phyloP scores from a whole-genome alignment of 306 rosid genomes.

The Nissolia schottii region DNA sequence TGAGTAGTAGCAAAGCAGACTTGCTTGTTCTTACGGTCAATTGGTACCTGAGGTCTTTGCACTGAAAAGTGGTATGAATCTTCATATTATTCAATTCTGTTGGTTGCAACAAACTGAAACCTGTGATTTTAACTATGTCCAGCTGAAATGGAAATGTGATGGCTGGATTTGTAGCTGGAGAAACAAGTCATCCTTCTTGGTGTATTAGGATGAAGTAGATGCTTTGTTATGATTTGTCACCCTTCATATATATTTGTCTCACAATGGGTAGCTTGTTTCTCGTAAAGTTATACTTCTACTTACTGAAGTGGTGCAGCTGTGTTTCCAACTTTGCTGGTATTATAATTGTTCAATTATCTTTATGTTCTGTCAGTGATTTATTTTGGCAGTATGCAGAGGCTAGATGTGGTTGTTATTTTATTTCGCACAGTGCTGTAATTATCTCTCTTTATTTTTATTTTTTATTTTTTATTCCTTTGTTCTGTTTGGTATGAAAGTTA shows the following conservation, averaged over 20 bases:
- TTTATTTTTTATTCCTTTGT: too few species aligned
- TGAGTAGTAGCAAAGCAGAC: neutral
- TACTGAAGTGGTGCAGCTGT: neutral
- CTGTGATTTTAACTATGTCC: neutral
- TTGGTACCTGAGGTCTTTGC: neutral
- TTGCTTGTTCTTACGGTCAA: neutral
- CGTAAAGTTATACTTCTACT: neutral
- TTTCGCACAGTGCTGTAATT: neutral
- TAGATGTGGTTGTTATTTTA: conserved; percentile 14
- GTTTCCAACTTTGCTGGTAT: neutral
- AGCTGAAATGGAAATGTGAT: neutral
- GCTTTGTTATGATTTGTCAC: neutral
- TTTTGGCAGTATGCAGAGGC: neutral
- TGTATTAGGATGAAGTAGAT: neutral
- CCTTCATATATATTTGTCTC: neutral
- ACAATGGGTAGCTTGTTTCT: neutral
- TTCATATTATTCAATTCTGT: neutral
- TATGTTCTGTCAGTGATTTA: conserved; percentile 12
- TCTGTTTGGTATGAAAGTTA: neutral
- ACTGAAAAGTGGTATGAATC: neutral
- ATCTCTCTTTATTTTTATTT: neutral
- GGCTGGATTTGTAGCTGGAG: neutral
- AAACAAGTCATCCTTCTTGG: neutral
- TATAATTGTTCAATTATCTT: neutral
- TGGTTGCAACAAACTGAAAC: neutral